phyloP scores from a whole-genome alignment of 805 yeast genomes.

The Myxozyma neglecta region DNA sequence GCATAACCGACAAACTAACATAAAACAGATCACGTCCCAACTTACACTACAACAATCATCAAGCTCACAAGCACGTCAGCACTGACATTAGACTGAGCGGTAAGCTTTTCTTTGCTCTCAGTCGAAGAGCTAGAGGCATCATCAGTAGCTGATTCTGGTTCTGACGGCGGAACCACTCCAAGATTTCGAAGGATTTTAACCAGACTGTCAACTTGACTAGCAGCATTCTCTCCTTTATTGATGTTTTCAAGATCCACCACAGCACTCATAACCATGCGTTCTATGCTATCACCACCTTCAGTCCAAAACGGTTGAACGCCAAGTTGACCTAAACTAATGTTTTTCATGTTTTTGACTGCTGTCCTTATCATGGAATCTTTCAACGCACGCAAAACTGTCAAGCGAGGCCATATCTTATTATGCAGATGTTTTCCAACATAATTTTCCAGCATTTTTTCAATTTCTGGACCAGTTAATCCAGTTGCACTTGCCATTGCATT shows the following conservation, averaged over 20 bases:
- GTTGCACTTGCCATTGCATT: conserved; percentile 35
- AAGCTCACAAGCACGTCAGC: conserved; percentile 41
- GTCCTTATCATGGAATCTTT: conserved; percentile 33
- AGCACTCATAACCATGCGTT: conserved; percentile 53
- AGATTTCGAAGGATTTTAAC: conserved; percentile 34
- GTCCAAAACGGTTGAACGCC: conserved; percentile 42
- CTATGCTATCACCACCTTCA: conserved; percentile 40
- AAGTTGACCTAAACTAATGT: conserved; percentile 47
- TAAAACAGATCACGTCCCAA: conserved; percentile 36
- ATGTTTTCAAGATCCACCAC: conserved; percentile 53
- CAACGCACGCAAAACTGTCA: conserved; percentile 39
- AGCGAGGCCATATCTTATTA: conserved; percentile 61
- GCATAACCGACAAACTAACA: not conserved
- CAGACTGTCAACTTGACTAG: conserved; percentile 42
- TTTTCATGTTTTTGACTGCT: conserved; percentile 35
- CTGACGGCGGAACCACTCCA: conserved; percentile 33
- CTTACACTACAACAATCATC: conserved; percentile 62
- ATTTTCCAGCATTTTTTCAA: conserved; percentile 57
- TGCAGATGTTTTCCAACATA: conserved; percentile 71
- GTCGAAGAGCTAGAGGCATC: conserved; percentile 28
- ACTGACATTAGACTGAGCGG: conserved; percentile 24
- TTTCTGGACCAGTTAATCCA: conserved; percentile 37
- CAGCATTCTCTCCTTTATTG: conserved; percentile 35
- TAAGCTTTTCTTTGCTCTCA: conserved; percentile 20
- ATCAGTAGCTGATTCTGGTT: conserved; percentile 14